Conservation (phyloP, 768 basidiomycete genomes). For the Rubroboletus pulcherrimus region DNA sequence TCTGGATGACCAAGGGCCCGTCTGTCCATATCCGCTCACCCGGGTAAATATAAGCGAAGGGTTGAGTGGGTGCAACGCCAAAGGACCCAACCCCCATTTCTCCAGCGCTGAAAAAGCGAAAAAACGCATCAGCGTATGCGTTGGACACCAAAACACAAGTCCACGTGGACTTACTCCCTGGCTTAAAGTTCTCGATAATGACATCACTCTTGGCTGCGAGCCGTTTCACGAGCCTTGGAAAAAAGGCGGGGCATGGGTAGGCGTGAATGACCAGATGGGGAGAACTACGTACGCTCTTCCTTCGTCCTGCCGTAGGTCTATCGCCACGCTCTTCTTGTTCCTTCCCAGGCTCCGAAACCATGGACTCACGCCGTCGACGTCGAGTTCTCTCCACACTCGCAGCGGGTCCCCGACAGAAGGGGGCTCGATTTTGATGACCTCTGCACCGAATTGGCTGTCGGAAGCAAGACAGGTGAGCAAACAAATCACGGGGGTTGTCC, state of each 20-base stretch:
- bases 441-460: conserved; percentile 66
- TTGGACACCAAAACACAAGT: neutral
- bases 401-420: conserved; percentile 62
- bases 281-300: conserved; percentile 43
- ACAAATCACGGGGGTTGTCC: neutral
- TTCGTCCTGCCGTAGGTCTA: conserved; percentile 56
- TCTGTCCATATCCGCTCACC: conserved; percentile 73
- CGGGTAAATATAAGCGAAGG: conserved; percentile 89
- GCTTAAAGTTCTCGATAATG: conserved; percentile 69
- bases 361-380: conserved; percentile 65
- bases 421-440: conserved; percentile 69
- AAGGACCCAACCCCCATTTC: conserved; percentile 63
- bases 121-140: neutral
- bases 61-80: conserved; percentile 63
- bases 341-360: conserved; percentile 72
- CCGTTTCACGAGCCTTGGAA: conserved; percentile 52
- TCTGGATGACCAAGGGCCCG: conserved; percentile 66
- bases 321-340: conserved; percentile 72
- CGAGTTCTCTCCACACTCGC: conserved; percentile 68
- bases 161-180: conserved; percentile 50
- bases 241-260: neutral
- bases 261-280: neutral
- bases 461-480: neutral
- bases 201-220: conserved; percentile 66
- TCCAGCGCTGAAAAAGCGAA: conserved; percentile 50